Percentiles rank a stretch among this genome's conserved stretches.
These are phyloP conservation scores for Kurtzmaniella quercitrusa DNA, from an alignment of 1,139 yeast species.

Conservation along the genomic window DNA sequence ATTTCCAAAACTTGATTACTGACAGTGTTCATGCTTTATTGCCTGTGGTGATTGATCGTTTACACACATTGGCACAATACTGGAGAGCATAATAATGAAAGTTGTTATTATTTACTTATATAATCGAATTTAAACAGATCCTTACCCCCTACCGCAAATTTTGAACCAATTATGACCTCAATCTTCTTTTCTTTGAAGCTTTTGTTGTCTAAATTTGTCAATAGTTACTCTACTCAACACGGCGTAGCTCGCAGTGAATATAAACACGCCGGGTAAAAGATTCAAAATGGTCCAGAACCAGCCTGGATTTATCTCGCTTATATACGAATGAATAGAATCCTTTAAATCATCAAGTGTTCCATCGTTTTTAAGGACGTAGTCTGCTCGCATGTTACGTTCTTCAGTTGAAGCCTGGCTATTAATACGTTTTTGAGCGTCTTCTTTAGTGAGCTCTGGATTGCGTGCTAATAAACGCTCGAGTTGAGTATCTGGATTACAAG, in stretches of 20 bases:
- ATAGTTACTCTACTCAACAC: conserved; percentile 16
- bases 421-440: conserved; percentile 72
- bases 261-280: conserved; percentile 49
- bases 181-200: conserved; percentile 10
- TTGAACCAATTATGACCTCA: no score
- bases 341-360: conserved; percentile 47
- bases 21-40: conserved; percentile 91
- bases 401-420: conserved; percentile 69
- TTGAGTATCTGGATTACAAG: conserved; percentile 58
- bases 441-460: conserved; percentile 60
- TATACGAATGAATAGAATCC: conserved; percentile 41
- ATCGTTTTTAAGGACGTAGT: conserved; percentile 65
- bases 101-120: no score
- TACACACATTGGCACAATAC: conserved; percentile 94
- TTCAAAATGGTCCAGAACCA: conserved; percentile 59
- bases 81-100: conserved; percentile 73
- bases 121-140: no score
- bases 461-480: conserved; percentile 58
- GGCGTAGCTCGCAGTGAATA: conserved; percentile 29
- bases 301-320: conserved; percentile 46
- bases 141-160: no score
- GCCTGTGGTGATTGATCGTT: conserved; percentile 91
- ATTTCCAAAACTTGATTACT: conserved; percentile 88
- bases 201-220: conserved; percentile 19
- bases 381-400: conserved; percentile 57